Evolutionary conservation across 139 green algal genomes (phyloP).

Genomic region (Coelastrella sp.): DNA sequence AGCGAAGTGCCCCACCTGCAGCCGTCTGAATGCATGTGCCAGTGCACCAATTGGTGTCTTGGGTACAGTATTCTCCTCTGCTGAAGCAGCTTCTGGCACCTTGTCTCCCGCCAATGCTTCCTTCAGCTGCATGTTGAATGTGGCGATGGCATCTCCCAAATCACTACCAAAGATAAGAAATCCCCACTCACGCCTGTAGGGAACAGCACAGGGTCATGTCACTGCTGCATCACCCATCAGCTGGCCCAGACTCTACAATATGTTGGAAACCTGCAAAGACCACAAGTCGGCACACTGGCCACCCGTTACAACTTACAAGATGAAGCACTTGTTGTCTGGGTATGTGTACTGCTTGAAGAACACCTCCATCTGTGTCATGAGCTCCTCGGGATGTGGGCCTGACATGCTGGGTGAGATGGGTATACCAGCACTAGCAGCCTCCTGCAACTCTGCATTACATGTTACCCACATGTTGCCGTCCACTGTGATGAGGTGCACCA

Average conservation of each 20-base stretch:
- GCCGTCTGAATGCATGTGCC: constrained; percentile 2
- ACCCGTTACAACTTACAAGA: constrained; percentile 6
- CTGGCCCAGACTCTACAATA: not conserved
- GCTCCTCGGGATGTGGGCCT: constrained; percentile 47
- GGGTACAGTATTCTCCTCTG: not conserved
- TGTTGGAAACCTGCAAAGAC: not conserved
- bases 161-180: constrained; percentile 39
- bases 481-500: too few relatives aligned
- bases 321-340: constrained; percentile 42
- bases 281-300: not conserved
- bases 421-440: constrained; percentile 32
- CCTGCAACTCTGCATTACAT: constrained; percentile 28
- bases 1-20: not conserved
- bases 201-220: not conserved
- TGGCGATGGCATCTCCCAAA: constrained; percentile 3
- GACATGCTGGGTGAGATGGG: constrained; percentile 38
- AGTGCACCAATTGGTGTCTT: constrained; percentile 3
- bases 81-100: constrained; percentile 3
- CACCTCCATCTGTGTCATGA: constrained; percentile 45
- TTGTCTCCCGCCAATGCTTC: constrained; percentile 17
- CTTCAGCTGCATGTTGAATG: constrained; percentile 35
- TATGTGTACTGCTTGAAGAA: constrained; percentile 47
- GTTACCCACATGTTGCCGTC: too few relatives aligned
- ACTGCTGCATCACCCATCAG: not conserved
- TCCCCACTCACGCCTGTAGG: constrained; percentile 44